These are phyloP conservation scores for Yarrowia sp. DNA, from an alignment of 805 yeast genomes.

Conservation along the genomic window DNA sequence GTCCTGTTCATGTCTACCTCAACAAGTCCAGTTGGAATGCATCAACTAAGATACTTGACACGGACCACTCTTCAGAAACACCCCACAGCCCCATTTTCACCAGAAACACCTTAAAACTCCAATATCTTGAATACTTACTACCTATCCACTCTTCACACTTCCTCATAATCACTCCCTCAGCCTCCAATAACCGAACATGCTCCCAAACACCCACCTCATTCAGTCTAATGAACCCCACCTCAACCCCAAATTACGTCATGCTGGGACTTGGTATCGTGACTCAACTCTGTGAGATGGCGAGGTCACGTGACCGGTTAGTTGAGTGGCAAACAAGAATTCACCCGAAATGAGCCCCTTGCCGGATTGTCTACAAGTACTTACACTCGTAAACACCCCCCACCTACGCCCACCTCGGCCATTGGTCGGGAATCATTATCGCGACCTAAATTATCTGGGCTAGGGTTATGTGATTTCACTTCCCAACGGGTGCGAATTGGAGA, in stretches of 20 bases:
- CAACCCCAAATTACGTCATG: conserved; percentile 3
- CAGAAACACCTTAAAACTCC: no score
- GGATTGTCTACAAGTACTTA: no score
- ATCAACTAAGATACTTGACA: no score
- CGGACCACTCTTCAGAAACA: no score
- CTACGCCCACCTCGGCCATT: conserved; percentile 17
- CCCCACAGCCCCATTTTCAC: no score
- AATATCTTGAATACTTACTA: no score
- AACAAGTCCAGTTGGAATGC: no score
- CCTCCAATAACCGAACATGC: background rate
- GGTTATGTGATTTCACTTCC: conserved; percentile 19
- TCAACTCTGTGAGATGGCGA: background rate
- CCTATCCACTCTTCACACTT: no score
- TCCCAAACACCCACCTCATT: no score
- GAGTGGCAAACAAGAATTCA: background rate
- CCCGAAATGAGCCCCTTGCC: no score
- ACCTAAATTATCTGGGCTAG: conserved; percentile 1
- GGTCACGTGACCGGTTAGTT: background rate
- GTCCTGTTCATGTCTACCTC: no score
- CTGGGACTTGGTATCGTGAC: conserved; percentile 1
- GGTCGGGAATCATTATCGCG: conserved; percentile 26
- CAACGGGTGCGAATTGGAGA: background rate
- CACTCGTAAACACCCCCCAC: no score
- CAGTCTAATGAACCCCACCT: background rate
- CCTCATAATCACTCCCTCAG: background rate